Percentiles rank a stretch among this genome's conserved stretches.
phyloP scores from a whole-genome alignment of 805 yeast species.

The Starmerella apis region DNA sequence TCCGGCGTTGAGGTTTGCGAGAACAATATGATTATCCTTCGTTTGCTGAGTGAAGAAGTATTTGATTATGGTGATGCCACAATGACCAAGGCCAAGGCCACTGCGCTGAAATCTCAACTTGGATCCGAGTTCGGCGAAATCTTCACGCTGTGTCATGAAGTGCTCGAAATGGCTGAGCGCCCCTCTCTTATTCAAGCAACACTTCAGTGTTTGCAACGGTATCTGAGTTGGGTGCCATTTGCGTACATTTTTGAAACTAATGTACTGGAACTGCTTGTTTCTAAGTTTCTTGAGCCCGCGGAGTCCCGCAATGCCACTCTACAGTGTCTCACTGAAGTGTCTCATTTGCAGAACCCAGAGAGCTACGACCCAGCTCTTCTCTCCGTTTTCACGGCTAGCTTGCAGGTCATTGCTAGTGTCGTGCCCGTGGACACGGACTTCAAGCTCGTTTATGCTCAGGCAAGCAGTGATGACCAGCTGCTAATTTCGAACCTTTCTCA shows the following conservation, averaged over 20 bases:
- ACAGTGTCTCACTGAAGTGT: conserved; percentile 87
- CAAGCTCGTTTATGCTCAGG: conserved; percentile 57
- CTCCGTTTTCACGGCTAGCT: conserved; percentile 56
- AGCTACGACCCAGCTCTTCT: conserved; percentile 48
- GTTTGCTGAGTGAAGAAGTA: conserved; percentile 85
- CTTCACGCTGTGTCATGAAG: conserved; percentile 86
- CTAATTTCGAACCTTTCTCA: conserved; percentile 90
- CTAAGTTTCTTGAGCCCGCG: conserved; percentile 63
- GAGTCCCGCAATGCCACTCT: conserved; percentile 76
- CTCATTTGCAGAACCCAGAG: conserved; percentile 50
- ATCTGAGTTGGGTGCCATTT: conserved; percentile 89
- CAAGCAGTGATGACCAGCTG: conserved; percentile 77
- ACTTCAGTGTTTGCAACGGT: conserved; percentile 66
- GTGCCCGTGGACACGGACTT: conserved; percentile 68
- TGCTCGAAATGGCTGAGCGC: conserved; percentile 77
- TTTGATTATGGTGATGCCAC: conserved; percentile 93
- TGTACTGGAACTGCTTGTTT: conserved; percentile 56
- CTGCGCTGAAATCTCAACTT: conserved; percentile 70
- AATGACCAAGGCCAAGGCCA: conserved; percentile 91
- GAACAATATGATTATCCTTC: conserved; percentile 88
- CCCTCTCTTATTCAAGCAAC: conserved; percentile 79
- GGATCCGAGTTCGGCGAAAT: conserved; percentile 85
- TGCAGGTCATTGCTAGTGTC: conserved; percentile 56
- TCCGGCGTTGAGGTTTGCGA: conserved; percentile 90
- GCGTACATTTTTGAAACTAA: conserved; percentile 85